Conservation (phyloP, 306 rosid genomes). For the Hippophae gyantsensis region DNA sequence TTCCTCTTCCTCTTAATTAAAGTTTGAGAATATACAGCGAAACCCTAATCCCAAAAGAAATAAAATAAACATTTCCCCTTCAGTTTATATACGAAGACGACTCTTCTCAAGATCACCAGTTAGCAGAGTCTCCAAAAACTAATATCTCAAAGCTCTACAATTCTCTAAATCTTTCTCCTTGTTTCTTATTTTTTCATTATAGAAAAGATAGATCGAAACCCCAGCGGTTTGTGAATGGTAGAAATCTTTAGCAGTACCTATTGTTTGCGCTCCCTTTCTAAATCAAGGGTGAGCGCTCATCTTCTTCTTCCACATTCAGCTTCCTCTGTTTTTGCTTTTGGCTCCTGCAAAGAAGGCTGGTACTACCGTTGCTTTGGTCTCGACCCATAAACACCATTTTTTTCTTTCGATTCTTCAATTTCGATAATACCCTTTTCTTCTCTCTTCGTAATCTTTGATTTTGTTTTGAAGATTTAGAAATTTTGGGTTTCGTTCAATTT, state of each 20-base stretch:
- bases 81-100: too few relatives aligned
- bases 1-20: too few relatives aligned
- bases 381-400: conserved; percentile 50
- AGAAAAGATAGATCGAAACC: conserved; percentile 9
- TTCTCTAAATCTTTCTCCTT: neutral
- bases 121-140: too few relatives aligned
- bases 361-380: conserved; percentile 97
- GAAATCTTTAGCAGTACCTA: conserved; percentile 50
- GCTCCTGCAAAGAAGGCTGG: conserved; percentile 95
- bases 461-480: neutral
- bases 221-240: conserved; percentile 70
- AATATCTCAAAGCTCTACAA: neutral
- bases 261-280: conserved; percentile 74
- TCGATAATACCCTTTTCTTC: neutral
- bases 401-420: neutral
- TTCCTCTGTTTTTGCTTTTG: conserved; percentile 57
- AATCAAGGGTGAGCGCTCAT: conserved; percentile 75
- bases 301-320: conserved; percentile 43
- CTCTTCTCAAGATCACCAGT: too few relatives aligned
- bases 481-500: neutral
- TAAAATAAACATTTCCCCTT: too few relatives aligned
- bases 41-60: too few relatives aligned
- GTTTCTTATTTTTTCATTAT: conserved; percentile 1
- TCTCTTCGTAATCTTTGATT: neutral
- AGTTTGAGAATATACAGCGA: too few relatives aligned